Conservation (phyloP, 2,329 filamentous ascomycete species). For the Aspergillus melleus region DNA sequence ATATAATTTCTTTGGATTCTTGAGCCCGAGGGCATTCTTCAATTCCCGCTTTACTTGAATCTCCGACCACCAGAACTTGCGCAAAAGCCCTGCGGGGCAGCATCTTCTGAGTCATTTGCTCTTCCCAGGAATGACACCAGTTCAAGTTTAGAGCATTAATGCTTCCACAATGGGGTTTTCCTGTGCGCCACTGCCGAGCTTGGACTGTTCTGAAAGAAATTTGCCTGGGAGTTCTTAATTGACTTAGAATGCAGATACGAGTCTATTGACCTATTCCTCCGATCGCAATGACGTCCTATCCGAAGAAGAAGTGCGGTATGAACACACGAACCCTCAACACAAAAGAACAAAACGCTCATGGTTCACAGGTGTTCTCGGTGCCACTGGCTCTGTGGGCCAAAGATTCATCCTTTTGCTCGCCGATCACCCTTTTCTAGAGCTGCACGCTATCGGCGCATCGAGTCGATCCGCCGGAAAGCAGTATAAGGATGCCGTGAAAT, state of each 20-base stretch:
- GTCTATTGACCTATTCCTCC: constrained; percentile 4
- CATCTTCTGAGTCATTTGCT: not conserved
- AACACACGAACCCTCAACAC: not conserved
- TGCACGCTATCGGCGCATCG: constrained; percentile 88
- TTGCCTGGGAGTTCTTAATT: not conserved
- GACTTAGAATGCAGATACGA: not conserved
- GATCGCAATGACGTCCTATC: constrained; percentile 32
- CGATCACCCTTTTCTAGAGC: constrained; percentile 79
- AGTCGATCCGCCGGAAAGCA: constrained; percentile 87
- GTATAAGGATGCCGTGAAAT: constrained; percentile 89
- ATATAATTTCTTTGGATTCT: not conserved
- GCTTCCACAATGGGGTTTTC: not conserved
- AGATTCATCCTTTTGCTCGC: constrained; percentile 91
- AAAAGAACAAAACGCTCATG: constrained; percentile 17
- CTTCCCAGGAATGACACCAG: not conserved
- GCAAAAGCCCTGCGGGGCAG: not conserved
- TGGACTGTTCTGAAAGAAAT: not conserved
- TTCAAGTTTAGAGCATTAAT: not conserved
- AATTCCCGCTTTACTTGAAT: not conserved
- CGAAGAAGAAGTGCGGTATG: constrained; percentile 45
- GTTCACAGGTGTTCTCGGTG: constrained; percentile 71
- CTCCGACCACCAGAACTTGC: not conserved
- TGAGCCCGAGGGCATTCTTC: not conserved
- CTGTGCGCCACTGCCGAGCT: not conserved
- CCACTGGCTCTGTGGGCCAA: constrained; percentile 92